Base-by-base conservation (phyloP, 495 filamentous ascomycete species). In the Lentithecium fluviatile region DNA sequence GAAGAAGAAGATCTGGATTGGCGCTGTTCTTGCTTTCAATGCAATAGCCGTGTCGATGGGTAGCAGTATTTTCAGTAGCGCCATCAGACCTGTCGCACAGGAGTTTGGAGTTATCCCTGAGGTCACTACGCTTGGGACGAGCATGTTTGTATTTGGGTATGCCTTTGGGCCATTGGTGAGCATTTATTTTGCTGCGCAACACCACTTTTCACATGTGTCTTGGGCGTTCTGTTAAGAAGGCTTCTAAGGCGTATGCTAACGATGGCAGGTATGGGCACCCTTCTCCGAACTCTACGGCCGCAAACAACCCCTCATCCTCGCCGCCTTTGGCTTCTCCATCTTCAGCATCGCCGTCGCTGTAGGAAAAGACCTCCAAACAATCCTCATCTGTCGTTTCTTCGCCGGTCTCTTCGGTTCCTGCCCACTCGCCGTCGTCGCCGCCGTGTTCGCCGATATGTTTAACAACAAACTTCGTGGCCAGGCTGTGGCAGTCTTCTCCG, bases 341-440 rank as follows among this genome's bases (percentile, higher is more conserved):
- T 74, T 74, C 60, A 47, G 23, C 38, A 62, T 72, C 20, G 56
- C 66, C 21, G 67, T 69, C 5, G 72, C 70, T 0, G 62, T 69
- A 2, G 64, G 59, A 12, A 70, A 73, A 56, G 70, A 73, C 48
- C 52, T 64, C 0, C 76, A 84, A 40, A 84, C 80, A 15, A 67
- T 83, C 26, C 74, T 82, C 60, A 70, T 83, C 13, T 75, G 73
- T 38, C 76, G 80, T 0, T 82, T 82, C 69, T 80, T 83, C 55
- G 72, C 69, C 1, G 81, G 81, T 0, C 43, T 80, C 11, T 82
- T 79, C 56, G 80, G 77, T 6, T 76, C 78, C 5, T 77, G 77
- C 48, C 78, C 81, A 2, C 58, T 83, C 1, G 77, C 80, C 2
- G 70, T 80, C 11, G 80, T 81, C 2, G 80, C 76, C 0, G 80